Base-by-base conservation (phyloP, 208 protist species). In the Leishmania turanica region DNA sequence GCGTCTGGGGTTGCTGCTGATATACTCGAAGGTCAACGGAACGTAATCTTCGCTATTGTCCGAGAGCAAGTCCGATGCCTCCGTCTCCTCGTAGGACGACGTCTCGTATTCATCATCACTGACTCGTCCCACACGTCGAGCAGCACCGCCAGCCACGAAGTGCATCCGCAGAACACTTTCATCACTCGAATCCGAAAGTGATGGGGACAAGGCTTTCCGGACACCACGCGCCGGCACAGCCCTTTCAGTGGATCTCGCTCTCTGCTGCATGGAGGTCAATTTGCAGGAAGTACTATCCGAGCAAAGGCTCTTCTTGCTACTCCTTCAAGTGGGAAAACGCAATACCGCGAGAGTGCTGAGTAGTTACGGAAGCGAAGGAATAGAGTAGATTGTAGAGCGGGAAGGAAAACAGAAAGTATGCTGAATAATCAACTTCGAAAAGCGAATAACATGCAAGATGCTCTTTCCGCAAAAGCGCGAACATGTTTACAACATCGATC, bases 1-100 rank as follows among this genome's bases (percentile, higher is more conserved):
- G 9, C 88, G 79, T 19, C 13, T 56, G 5, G 85, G 79, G 31
- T 84, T 84, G 47, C 89, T 83, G 8, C 87, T 89, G 64, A 92
- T 78, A 70, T 91, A 78, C 13, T 80, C 82, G 76, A 95, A 93
- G 0, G 77, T 82, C 42, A 95, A 79, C 62, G 92, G 90, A 17
- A 86, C 79, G 83, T 87, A 95, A 56, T 91, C 84, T 54, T 84
- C 86, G 60, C 92, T 91, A 73, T 88, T 92, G 54, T 95, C 88
- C n/a, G 88, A 89, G 27, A 75, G 82, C 19, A 72, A 87, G 31
- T 86, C 74, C 21, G 85, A 89, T 5, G 79, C 76, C 19, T 82
- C 77, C 4, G 81, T 84, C 3, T 82, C 77, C 19, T 84, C 83
- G 34, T 85, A 82, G 6, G 72, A 82, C 0, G 77, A 82, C 7